These are phyloP conservation scores for Aspergillus hortae DNA, from an alignment of 2,329 filamentous ascomycete genomes.

Conservation along the genomic window DNA sequence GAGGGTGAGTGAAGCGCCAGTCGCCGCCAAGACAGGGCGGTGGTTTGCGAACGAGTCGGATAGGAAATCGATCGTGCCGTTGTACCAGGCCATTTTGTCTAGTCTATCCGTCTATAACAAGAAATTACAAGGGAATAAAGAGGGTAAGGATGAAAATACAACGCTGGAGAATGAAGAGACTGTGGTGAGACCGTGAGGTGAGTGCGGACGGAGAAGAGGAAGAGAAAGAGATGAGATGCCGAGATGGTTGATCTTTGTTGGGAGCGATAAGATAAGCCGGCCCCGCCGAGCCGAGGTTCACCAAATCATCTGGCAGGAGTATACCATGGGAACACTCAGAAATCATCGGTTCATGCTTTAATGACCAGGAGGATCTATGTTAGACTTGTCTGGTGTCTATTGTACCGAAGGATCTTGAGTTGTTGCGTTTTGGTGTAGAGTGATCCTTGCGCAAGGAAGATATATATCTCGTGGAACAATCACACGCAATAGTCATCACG, in stretches of 20 bases:
- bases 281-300: slow-evolving; percentile 1
- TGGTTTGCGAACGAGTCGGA: slow-evolving; percentile 29
- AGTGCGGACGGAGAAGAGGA: background rate
- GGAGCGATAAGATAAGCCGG: background rate
- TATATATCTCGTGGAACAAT: no score
- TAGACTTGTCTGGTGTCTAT: no score
- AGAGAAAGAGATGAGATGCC: background rate
- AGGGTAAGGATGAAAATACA: background rate
- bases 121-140: slow-evolving; percentile 1
- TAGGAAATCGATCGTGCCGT: slow-evolving; percentile 31
- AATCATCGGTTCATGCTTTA: no score
- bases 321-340: no score
- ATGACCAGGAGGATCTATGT: no score
- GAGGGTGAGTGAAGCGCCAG: slow-evolving; percentile 34
- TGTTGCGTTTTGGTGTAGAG: no score
- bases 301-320: background rate
- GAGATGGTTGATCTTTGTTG: background rate
- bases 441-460: no score
- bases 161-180: background rate
- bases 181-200: background rate
- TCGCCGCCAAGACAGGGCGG: slow-evolving; percentile 30
- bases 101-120: slow-evolving; percentile 1
- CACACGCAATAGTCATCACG: no score
- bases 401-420: no score
- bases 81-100: slow-evolving; percentile 31